Conservation (phyloP, 176 grass and related monocot genomes). For the Carex cristatella region DNA sequence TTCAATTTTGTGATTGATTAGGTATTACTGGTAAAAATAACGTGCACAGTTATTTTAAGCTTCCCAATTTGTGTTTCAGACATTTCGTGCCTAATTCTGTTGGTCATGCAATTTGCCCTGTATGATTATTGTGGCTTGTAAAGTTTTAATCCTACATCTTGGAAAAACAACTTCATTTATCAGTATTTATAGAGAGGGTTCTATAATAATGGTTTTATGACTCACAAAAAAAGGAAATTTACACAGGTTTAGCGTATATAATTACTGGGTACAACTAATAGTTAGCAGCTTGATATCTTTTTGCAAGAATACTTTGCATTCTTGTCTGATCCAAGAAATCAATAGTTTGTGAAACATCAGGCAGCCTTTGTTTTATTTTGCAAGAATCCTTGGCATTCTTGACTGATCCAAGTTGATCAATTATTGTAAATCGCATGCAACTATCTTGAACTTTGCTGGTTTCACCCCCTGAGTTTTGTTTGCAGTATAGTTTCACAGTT, state of each 20-base stretch:
- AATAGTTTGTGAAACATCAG: neutral
- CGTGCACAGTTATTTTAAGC: neutral
- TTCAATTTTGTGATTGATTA: slow-evolving; percentile 5
- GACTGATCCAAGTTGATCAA: neutral
- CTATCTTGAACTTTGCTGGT: neutral
- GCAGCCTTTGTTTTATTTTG: neutral
- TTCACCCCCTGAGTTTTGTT: neutral
- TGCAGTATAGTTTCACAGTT: neutral
- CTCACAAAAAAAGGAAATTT: neutral
- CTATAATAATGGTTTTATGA: neutral
- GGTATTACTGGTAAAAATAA: neutral
- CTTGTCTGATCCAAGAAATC: neutral
- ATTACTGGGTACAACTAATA: neutral
- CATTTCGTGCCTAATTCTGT: neutral
- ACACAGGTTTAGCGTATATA: neutral
- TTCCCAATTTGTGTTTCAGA: neutral
- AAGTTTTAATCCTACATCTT: neutral
- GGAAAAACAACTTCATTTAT: neutral
- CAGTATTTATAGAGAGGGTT: neutral
- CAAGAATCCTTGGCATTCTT: neutral
- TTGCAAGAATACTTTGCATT: neutral
- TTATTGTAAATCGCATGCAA: neutral
- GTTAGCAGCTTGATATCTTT: neutral
- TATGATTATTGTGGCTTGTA: neutral
- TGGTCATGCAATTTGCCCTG: neutral